Evolutionary conservation across 2,329 filamentous ascomycete species (phyloP), one percentile per base, ranked within the genome.

Genomic region (Neobulgaria alba): DNA sequence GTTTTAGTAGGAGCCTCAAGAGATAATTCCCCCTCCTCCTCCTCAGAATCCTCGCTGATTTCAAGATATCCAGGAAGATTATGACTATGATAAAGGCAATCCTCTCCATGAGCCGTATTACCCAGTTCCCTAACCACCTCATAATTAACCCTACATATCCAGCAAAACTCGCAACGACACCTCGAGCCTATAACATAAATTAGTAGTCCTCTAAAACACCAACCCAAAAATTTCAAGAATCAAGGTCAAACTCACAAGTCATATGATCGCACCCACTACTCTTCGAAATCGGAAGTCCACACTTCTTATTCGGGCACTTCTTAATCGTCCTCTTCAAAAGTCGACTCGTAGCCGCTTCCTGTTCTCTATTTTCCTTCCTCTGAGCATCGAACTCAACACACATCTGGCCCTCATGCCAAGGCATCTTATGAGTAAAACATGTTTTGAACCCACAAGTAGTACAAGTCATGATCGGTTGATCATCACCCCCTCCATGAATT

Each of bases 401-500:
- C 0, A 61, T 62, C 17, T 42, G 34, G 8, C 18, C 43, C 10
- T 16, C 9, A 20, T 45, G 41, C 39, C 41, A 47, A 19, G 36
- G 49, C 3, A 64, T 55, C 8, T 56, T 57, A 46, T 71, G 67
- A 0, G 54, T 57, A 41, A 65, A 67, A 49, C 69, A 72, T 2
- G 63, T 66, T 9, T 62, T 62, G 19, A 61, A 60, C 3, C 42
- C 41, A 42, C 69, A 69, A 31, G 55, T 47, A 32, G 58, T 49
- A 51, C 69, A 69, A 12, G 57, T 61, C 29, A 68, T 63, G 14
- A 66, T 67, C 0, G 68, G 64, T 3, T 63, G 59, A 2, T 51
- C 52, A 1, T 49, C 41, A 12, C 66, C 66, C 3, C 55, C 61
- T 1, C 62, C 59, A 34, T 77, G 73, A 2, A 74, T 61, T 47